These are phyloP conservation scores for Fusarium sp. DNA, from an alignment of 2,329 filamentous ascomycete genomes.

Conservation along the genomic window DNA sequence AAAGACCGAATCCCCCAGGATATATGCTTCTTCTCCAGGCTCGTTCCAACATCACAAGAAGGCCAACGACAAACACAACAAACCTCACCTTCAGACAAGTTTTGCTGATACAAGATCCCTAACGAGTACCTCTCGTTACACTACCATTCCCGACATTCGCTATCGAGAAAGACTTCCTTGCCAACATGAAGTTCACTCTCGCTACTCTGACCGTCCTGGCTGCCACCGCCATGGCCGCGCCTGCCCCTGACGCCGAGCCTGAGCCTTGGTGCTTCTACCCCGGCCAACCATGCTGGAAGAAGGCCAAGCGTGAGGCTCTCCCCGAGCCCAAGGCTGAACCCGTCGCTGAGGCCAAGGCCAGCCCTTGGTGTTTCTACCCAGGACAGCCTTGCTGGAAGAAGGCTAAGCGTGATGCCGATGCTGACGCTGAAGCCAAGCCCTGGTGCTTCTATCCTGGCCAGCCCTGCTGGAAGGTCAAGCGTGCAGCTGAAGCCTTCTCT, in stretches of 20 bases:
- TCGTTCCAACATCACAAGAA: conserved; percentile 40
- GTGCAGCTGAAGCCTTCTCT: conserved; percentile 53
- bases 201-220: conserved; percentile 41
- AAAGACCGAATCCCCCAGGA: conserved; percentile 1
- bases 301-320: conserved; percentile 17
- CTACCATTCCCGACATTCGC: conserved; percentile 15
- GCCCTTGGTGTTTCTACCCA: conserved; percentile 9
- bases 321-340: conserved; percentile 27
- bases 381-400: conserved; percentile 22
- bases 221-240: conserved; percentile 21
- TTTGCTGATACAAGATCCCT: conserved; percentile 6
- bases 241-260: conserved; percentile 5
- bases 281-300: conserved; percentile 26
- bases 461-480: conserved; percentile 57
- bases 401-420: conserved; percentile 21
- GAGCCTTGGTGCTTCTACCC: conserved; percentile 11
- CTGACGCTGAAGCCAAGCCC: conserved; percentile 39
- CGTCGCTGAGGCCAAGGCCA: conserved; percentile 1
- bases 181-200: conserved; percentile 46
- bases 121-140: conserved; percentile 31
- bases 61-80: conserved; percentile 20
- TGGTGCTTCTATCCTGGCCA: conserved; percentile 55
- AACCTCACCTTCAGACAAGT: conserved; percentile 31
- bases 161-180: conserved; percentile 4
- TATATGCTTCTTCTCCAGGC: conserved; percentile 31